phyloP scores from a whole-genome alignment of 495 filamentous ascomycete genomes.

The Chaetomium fimeti region DNA sequence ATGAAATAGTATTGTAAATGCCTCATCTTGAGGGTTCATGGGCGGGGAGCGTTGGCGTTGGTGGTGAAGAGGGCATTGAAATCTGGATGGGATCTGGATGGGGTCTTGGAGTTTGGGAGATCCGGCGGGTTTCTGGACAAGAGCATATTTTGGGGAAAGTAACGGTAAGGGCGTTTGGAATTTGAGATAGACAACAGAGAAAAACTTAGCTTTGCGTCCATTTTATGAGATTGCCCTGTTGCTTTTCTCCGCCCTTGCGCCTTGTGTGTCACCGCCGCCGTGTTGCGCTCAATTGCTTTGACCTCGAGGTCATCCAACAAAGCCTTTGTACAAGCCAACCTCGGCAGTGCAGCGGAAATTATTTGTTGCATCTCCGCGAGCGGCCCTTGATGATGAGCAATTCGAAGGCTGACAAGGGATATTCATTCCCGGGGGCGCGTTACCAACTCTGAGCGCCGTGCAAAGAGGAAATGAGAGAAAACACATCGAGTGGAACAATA shows the following conservation, averaged over 20 bases:
- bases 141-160: slow-evolving; percentile 5
- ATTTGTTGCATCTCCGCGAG: not conserved
- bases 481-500: not conserved
- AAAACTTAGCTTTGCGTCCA: not conserved
- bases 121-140: slow-evolving; percentile 20
- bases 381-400: not conserved
- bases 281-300: not conserved
- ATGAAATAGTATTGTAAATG: slow-evolving; percentile 5
- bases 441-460: not conserved
- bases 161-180: not conserved
- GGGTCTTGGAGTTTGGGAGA: slow-evolving; percentile 1
- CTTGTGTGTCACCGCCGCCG: not conserved
- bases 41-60: slow-evolving; percentile 7
- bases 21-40: not conserved
- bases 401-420: not conserved
- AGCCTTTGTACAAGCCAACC: slow-evolving; percentile 7
- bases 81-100: not conserved
- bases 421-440: not conserved
- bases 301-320: not conserved
- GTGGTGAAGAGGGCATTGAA: not conserved
- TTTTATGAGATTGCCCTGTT: not conserved
- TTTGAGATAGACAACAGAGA: slow-evolving; percentile 9
- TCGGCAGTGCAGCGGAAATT: not conserved
- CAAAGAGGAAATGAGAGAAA: not conserved
- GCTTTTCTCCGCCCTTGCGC: not conserved